These are phyloP conservation scores for Fusarium sp. DNA, from an alignment of 2,329 filamentous ascomycete genomes.

Conservation along the genomic window DNA sequence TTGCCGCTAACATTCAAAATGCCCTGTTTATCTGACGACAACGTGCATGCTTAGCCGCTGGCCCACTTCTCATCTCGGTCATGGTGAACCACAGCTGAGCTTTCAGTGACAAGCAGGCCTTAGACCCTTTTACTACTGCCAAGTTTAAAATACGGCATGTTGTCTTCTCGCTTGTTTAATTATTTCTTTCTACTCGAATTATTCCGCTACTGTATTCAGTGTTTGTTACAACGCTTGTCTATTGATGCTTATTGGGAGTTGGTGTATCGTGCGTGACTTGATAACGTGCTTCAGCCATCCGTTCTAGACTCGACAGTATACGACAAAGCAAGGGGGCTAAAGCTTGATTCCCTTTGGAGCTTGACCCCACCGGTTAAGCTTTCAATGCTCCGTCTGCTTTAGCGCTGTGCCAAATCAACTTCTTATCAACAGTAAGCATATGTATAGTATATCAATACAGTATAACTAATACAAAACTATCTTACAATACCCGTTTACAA, in stretches of 20 bases:
- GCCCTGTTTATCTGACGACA: constrained; percentile 32
- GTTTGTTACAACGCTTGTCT: neutral
- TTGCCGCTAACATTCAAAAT: constrained; percentile 27
- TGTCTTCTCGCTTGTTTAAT: neutral
- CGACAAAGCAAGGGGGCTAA: neutral
- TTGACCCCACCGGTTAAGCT: constrained; percentile 42
- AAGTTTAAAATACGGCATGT: neutral
- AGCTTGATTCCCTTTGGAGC: neutral
- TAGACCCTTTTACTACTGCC: neutral
- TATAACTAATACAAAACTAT: constrained; percentile 3
- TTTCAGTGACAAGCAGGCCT: constrained; percentile 10
- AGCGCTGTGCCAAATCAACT: constrained; percentile 16
- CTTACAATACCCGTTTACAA: neutral
- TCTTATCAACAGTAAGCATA: neutral
- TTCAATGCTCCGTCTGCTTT: constrained; percentile 36
- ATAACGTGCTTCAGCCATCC: constrained; percentile 1
- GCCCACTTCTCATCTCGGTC: constrained; percentile 27
- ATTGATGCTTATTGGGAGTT: neutral
- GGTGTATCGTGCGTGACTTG: constrained; percentile 5
- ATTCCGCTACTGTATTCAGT: neutral
- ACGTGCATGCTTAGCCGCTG: constrained; percentile 30
- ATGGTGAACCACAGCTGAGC: constrained; percentile 16
- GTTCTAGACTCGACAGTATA: constrained; percentile 16
- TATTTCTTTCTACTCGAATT: neutral
- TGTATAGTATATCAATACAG: neutral